Evolutionary conservation across 2,329 filamentous ascomycete genomes (phyloP).

Genomic region (Metarhizium brunneum): DNA sequence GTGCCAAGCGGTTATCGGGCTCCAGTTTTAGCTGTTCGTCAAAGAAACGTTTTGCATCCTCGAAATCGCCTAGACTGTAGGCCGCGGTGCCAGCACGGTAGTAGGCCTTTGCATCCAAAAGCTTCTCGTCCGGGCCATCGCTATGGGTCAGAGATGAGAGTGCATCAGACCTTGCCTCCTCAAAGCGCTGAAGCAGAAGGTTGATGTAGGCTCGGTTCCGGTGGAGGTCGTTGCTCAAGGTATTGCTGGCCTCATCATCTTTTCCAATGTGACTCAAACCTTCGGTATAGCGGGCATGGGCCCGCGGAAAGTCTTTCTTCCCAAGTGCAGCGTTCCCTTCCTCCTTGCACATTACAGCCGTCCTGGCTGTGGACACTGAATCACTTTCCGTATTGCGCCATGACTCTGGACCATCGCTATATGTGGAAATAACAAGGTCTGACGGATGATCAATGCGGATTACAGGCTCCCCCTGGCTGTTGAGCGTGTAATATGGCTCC

Average conservation of each 20-base stretch:
- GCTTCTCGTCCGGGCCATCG: conserved; percentile 4
- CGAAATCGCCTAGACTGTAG: conserved; percentile 18
- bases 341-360: conserved; percentile 15
- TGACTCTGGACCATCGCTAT: conserved; percentile 10
- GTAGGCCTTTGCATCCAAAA: conserved; percentile 22
- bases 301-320: conserved; percentile 10
- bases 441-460: conserved; percentile 28
- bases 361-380: not conserved
- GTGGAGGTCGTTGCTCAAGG: conserved; percentile 20
- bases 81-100: conserved; percentile 21
- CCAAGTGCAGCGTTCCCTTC: conserved; percentile 20
- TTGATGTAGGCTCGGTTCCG: conserved; percentile 23
- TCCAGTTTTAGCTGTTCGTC: conserved; percentile 14
- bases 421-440: conserved; percentile 14
- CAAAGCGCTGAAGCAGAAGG: conserved; percentile 19
- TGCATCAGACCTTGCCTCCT: conserved; percentile 21
- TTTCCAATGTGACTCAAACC: conserved; percentile 10
- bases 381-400: conserved; percentile 7
- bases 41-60: conserved; percentile 15
- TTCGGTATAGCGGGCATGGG: conserved; percentile 17
- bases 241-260: conserved; percentile 1
- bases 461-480: conserved; percentile 26
- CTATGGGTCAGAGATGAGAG: conserved; percentile 17
- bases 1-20: conserved; percentile 13
- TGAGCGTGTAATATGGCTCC: conserved; percentile 39